Evolutionary conservation across 768 basidiomycete genomes (phyloP).

Genomic region (Termitomyces sp.): DNA sequence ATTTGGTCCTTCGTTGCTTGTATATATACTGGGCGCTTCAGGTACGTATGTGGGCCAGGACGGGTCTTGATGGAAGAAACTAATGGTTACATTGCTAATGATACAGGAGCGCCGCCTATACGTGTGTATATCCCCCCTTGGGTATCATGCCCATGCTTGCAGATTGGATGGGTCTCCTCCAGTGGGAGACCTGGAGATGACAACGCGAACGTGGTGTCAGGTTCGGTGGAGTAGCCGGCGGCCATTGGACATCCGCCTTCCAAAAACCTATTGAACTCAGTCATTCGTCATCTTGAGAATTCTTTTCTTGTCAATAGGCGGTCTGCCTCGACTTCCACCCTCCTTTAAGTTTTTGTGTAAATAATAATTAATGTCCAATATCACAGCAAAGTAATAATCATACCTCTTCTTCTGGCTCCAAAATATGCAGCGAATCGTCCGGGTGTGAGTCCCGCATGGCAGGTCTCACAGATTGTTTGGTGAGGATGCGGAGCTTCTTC

Average conservation of each 20-base stretch:
- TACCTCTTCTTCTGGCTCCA: conserved; percentile 9
- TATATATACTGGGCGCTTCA: neutral
- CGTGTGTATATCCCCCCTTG: neutral
- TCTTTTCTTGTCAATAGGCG: conserved; percentile 5
- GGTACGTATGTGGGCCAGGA: neutral
- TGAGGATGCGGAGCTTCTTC: conserved; percentile 14
- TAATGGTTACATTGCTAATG: conserved; percentile 1
- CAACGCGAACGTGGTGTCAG: neutral
- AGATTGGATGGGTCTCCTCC: neutral
- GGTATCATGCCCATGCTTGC: conserved; percentile 1
- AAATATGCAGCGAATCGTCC: conserved; percentile 19
- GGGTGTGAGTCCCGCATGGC: conserved; percentile 2
- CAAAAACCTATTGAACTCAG: neutral
- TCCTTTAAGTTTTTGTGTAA: conserved; percentile 5
- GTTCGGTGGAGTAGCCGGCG: neutral
- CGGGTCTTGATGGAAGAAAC: neutral
- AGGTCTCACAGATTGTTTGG: conserved; percentile 10
- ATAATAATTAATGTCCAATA: neutral
- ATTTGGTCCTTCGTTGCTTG: neutral
- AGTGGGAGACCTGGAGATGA: neutral
- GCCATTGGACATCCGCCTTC: neutral
- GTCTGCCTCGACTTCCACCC: neutral
- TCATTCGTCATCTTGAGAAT: neutral
- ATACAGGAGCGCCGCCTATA: neutral
- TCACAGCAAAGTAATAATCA: neutral